Evolutionary conservation across 805 yeast genomes (phyloP), one percentile per base, ranked within the genome.

Genomic region (Metschnikowia aberdeeniae): DNA sequence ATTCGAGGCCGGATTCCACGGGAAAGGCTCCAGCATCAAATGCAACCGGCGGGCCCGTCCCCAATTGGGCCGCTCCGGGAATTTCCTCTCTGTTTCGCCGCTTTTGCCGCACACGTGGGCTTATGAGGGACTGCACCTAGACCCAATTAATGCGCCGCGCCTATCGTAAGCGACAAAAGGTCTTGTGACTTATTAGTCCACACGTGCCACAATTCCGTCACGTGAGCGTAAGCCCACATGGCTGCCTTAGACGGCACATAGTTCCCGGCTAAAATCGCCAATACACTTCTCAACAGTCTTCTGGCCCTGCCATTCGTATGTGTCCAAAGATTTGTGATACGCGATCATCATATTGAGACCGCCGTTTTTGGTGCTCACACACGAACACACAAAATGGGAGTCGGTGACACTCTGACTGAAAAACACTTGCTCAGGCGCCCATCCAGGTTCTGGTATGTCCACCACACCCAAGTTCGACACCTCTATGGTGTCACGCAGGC

Each of bases 351-450:
- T 34, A 14, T 49, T 51, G 51, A 49, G 43, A 7, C 55, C 54
- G 10, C 52, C 53, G 10, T 39, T 42, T 5, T 49, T 39, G 5
- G 50, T 49, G 35, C 51, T 46, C 14, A 42, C 44, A n/a, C 45
- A 44, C 6, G 51, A 47, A 14, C 51, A 34, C 6, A 46, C 46
- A 24, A 51, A 13, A 26, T 49, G 53, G 2, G 53, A 36, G 20
- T 29, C 33, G 3, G 49, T 42, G 14, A 44, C 46, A 14, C 55
- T 49, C 32, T 51, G 55, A 33, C 53, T 46, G 38, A 53, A 53
- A 2, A 37, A 22, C 10, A 41, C 26, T 24, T 51, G 46, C 12
- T 29, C 39, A n/a, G 46, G 50, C 6, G 12, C 34, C 49, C 48
- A 51, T 3, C 34, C 26, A 5, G 49, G 46, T 13, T 42, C 38